These are phyloP conservation scores for Tuctoria greenei DNA, from an alignment of 176 grass and related monocot genomes.

Conservation along the genomic window DNA sequence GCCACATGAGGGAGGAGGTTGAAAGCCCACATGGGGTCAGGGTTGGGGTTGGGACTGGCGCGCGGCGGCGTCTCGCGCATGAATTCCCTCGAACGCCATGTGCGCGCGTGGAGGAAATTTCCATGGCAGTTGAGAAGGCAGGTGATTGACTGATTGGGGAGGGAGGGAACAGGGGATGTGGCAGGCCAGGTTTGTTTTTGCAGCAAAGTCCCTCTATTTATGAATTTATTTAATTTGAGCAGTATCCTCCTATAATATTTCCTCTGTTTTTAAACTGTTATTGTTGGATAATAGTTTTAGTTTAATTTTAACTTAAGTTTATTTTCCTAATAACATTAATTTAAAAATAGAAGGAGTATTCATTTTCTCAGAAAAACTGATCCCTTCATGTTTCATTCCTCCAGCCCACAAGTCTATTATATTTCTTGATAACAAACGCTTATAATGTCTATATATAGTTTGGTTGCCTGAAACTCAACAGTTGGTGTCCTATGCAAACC, in stretches of 20 bases:
- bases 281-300: no score
- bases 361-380: no score
- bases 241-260: neutral
- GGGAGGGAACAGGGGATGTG: neutral
- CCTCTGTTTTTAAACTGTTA: no score
- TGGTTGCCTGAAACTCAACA: no score
- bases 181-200: neutral
- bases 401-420: no score
- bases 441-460: no score
- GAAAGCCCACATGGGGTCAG: slow-evolving; percentile 19
- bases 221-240: neutral
- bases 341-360: no score
- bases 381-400: no score
- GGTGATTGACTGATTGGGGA: neutral
- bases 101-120: slow-evolving; percentile 11
- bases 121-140: neutral
- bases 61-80: slow-evolving; percentile 20
- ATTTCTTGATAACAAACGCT: no score
- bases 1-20: neutral
- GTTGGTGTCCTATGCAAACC: no score
- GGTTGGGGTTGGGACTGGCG: neutral
- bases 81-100: slow-evolving; percentile 44
- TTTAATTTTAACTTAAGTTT: no score
- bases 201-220: neutral
- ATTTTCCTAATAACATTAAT: no score